Base-by-base conservation (phyloP, 345 rosid species). In the Acer saccharum region DNA sequence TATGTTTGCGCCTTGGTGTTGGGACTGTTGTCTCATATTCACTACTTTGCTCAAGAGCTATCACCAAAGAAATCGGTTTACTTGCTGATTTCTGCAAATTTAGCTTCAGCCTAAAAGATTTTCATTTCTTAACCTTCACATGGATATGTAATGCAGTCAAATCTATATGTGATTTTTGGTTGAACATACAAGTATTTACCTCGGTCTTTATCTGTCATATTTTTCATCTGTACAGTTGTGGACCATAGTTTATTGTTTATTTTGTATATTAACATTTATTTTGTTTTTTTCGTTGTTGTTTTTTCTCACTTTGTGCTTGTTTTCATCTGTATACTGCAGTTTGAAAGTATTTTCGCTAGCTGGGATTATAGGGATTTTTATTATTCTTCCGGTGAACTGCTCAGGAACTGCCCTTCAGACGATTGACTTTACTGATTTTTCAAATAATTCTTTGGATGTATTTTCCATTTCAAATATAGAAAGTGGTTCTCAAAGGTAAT, bases 311-410 rank as follows among this genome's bases (percentile, higher is more conserved):
- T 75, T 25, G 32, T 69, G 60, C 71, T 74, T 77, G 67, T 16
- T 76, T 80, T 74, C 3, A 69, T 81, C 80, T 74, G 74, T 74
- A 23, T 77, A 68, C 55, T 92, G 87, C 93, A 95, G 99, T 86
- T 87, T 93, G 88, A 92, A 86, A 84, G 90, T 95, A 75, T 95
- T 93, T 87, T 75, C 89, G 81, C 87, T 93, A 61, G 95, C 97
- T 75, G 99, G 95, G 73, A 75, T 93, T 79, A 89, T 95, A 69
- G 99, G 99, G 74, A 72, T 89, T 81, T 88, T 92, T 85, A 86
- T 92, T 86, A 87, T 95, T 86, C 93, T 95, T 81, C 99, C 99
- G 76, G 91, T 95, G 61, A 91, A 95, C 82, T 85, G 90, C 87
- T 76, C 79, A 1, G 99, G 99, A 46, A 89, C 85, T 83, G 89